Base-by-base conservation (phyloP, 1,284 basidiomycete genomes). In the Ceratorhiza oryzae-sativae region DNA sequence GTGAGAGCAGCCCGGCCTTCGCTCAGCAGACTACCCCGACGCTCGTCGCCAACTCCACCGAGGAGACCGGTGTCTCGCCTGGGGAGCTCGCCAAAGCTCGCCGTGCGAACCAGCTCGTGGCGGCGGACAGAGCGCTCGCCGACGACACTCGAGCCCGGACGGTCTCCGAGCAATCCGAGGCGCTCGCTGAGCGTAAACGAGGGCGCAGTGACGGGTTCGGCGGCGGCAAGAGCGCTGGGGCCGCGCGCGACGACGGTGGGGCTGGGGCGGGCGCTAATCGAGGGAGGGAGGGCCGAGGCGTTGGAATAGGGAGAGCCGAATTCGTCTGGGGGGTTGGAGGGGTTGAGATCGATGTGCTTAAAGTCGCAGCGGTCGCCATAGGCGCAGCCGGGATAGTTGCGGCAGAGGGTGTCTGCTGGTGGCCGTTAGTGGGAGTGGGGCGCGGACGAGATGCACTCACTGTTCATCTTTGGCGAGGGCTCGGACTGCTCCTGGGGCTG, bases 361-460 rank as follows among this genome's bases (percentile, higher is more conserved):
- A 70, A 70, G 42, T 70, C 55, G 53, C 67, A 70, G 9, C 67
- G 67, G 55, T 70, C 55, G 67, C 67, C 67, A 58, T 70, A 59
- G 53, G 67, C 42, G 53, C 67, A 70, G 1, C 41, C 53, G 42
- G 67, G 67, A 23, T 70, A 70, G 30, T 70, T 70, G 67, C 67
- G 67, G 67, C 67, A 70, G 3, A 56, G 48, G 53, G 53, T 70
- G 53, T 58, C 67, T 70, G 25, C 41, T 45, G 42, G n/a, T n/a
- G n/a, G n/a, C n/a, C n/a, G 18, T 25, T 10, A 46, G 32, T 70
- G 8, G 48, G 67, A 41, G 18, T 10, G 18, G n/a, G 12, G 34
- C 18, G 23, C 8, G 23, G 34, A 10, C 8, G 23, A 23, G 27
- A 23, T 5, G 10, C 3, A 58, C 55, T 34, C 27, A 58, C 67